phyloP scores from a whole-genome alignment of 2,329 filamentous ascomycete species.

The Cladophialophora yegresii region DNA sequence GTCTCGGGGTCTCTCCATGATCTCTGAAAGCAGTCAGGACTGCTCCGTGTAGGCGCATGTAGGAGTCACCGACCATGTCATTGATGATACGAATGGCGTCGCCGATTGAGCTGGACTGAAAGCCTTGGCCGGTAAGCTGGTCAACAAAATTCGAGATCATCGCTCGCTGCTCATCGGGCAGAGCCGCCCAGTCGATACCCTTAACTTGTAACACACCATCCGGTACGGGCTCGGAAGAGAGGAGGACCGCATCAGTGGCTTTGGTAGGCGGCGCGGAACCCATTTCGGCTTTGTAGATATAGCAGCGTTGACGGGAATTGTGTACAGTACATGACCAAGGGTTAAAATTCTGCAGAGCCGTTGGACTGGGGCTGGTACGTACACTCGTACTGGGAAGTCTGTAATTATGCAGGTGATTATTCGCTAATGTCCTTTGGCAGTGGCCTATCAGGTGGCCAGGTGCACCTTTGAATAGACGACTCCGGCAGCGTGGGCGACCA shows the following conservation, averaged over 20 bases:
- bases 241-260: slow-evolving; percentile 78
- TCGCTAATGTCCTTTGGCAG: background rate
- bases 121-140: slow-evolving; percentile 83
- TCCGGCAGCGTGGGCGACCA: background rate
- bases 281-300: slow-evolving; percentile 15
- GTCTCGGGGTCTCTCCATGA: slow-evolving; percentile 80
- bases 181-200: slow-evolving; percentile 88
- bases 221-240: slow-evolving; percentile 79
- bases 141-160: slow-evolving; percentile 82
- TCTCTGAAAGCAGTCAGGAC: slow-evolving; percentile 56
- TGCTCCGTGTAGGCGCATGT: slow-evolving; percentile 8
- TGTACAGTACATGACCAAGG: background rate
- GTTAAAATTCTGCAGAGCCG: background rate
- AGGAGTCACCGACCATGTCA: slow-evolving; percentile 70
- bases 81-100: slow-evolving; percentile 92
- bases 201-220: slow-evolving; percentile 76
- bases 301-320: background rate
- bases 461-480: background rate
- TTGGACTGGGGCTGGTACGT: background rate
- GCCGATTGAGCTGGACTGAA: slow-evolving; percentile 76
- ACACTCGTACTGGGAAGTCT: too few species aligned
- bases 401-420: background rate
- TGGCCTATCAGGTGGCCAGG: background rate
- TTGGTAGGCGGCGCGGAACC: slow-evolving; percentile 56
- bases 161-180: slow-evolving; percentile 69